Base-by-base conservation (phyloP, 495 filamentous ascomycete species). In the Geoglossum glabrum region DNA sequence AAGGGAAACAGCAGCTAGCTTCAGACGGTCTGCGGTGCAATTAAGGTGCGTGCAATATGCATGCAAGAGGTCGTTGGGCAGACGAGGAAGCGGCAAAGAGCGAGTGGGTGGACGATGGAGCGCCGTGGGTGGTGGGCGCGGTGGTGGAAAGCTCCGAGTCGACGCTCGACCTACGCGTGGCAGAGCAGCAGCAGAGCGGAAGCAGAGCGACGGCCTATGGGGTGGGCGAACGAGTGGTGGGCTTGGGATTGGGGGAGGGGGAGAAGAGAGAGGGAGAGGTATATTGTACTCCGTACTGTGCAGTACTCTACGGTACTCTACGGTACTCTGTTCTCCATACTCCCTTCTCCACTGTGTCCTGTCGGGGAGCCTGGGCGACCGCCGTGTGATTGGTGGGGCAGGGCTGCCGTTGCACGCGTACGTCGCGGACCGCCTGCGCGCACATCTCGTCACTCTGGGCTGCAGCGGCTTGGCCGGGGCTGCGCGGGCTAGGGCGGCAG, bases 41-140 rank as follows among this genome's bases (percentile, higher is more conserved):
- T 50, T 50, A 50, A 50, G 46, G 46, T 50, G 46, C 46, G 43
- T 50, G 46, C 46, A 10, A 50, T 26, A 50, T 50, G 46, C 46
- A 50, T 50, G 46, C 46, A 21, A 50, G 21, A 6, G 21, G 46
- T 34, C 31, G 31, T n/a, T n/a, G n/a, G n/a, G n/a, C n/a, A n/a
- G n/a, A n/a, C 5, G 31, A 11, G 11, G 31, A 11, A 28, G 46
- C 26, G 21, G 46, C 21, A 26, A 50, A 28, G 3, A n/a, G n/a
- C n/a, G n/a, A n/a, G n/a, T n/a, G n/a, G n/a, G n/a, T n/a, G n/a
- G n/a, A n/a, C n/a, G n/a, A n/a, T n/a, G n/a, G n/a, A n/a, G n/a
- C n/a, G n/a, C n/a, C n/a, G n/a, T n/a, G n/a, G n/a, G n/a, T n/a
- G n/a, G n/a, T n/a, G 26, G 46, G 26, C 9, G 3, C 15, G 26